These are phyloP conservation scores for Protea cynaroides DNA, from an alignment of 164 flowering plant species.

Conservation along the genomic window DNA sequence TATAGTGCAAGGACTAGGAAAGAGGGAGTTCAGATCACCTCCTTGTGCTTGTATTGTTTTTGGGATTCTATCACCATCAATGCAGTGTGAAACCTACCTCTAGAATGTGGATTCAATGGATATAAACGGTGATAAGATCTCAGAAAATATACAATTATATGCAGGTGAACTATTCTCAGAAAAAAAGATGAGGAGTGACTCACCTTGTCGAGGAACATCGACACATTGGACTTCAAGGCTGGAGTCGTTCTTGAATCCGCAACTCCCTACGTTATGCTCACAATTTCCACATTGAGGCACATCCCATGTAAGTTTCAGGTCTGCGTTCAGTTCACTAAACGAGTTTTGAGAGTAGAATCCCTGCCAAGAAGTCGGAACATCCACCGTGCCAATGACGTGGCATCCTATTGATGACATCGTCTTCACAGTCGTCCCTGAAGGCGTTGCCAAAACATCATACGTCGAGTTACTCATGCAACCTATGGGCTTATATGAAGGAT, in stretches of 20 bases:
- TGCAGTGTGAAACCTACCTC: too few relatives aligned
- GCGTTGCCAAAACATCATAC: slow-evolving; percentile 28
- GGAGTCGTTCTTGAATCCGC: slow-evolving; percentile 19
- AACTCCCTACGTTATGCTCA: slow-evolving; percentile 24
- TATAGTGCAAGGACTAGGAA: too few relatives aligned
- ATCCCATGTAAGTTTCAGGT: slow-evolving; percentile 26
- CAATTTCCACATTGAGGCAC: slow-evolving; percentile 33
- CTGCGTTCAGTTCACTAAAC: slow-evolving; percentile 10
- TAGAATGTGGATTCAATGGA: too few relatives aligned
- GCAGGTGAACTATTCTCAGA: too few relatives aligned
- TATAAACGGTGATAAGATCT: too few relatives aligned
- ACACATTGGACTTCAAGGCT: slow-evolving; percentile 22
- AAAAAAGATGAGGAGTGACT: background rate
- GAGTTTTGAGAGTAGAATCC: slow-evolving; percentile 7
- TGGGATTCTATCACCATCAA: too few relatives aligned
- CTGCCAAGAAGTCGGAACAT: slow-evolving; percentile 31
- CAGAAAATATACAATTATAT: too few relatives aligned
- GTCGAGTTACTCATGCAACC: slow-evolving; percentile 47
- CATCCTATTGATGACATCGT: slow-evolving; percentile 18
- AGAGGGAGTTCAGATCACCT: too few relatives aligned
- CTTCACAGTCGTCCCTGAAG: slow-evolving; percentile 12
- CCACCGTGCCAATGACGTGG: slow-evolving; percentile 14
- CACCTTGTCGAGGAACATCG: slow-evolving; percentile 9
- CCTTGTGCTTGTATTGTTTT: too few relatives aligned
- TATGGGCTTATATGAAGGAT: slow-evolving; percentile 12